Evolutionary conservation across 2,329 filamentous ascomycete genomes (phyloP), one percentile per base, ranked within the genome.

Genomic region (Fusarium globosum): DNA sequence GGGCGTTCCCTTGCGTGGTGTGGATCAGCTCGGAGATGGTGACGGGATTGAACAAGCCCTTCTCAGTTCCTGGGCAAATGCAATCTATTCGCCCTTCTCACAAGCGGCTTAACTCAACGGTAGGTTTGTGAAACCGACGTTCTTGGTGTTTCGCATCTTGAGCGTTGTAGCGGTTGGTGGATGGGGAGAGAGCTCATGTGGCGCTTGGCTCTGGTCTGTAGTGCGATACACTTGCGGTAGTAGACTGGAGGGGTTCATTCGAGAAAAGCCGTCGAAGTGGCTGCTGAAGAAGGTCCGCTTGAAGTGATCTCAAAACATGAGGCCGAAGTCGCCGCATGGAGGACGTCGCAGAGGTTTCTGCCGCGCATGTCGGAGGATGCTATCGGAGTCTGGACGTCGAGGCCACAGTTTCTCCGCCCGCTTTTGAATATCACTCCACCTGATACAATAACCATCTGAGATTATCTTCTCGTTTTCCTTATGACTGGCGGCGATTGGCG

Each of bases 401-500:
- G 28, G 28, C 28, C 28, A 28, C 28, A 28, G 28, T 28, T 28
- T 28, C 28, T 28, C 26, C 30, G 30, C 10, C 30, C 30, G 30
- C 30, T 30, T 30, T 12, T 30, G 30, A 30, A 30, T 30, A 30
- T 30, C 30, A 30, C 30, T 30, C 30, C 33, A 45, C 33, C 56
- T 30, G 46, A 73, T 28, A 59, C 43, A 39, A 41, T 26, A 14
- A 43, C 46, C 52, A 30, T 53, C 43, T 30, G 18, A 28, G n/a
- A 43, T 28, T 12, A 39, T n/a, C 56, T 46, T 41, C 51, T 49
- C 68, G 21, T 53, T 49, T 30, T 26, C 48, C 75, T 76, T 86
- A 89, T 79, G 86, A 88, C 77, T 88, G 85, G 85, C 85, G 90
- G 79, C 88, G 87, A 66, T 87, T 88, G 68, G 84, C 82, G 74